Percentiles rank a stretch among this genome's conserved stretches.
Evolutionary conservation across 2,329 filamentous ascomycete genomes (phyloP).

Genomic region (Aspergillus hortae): DNA sequence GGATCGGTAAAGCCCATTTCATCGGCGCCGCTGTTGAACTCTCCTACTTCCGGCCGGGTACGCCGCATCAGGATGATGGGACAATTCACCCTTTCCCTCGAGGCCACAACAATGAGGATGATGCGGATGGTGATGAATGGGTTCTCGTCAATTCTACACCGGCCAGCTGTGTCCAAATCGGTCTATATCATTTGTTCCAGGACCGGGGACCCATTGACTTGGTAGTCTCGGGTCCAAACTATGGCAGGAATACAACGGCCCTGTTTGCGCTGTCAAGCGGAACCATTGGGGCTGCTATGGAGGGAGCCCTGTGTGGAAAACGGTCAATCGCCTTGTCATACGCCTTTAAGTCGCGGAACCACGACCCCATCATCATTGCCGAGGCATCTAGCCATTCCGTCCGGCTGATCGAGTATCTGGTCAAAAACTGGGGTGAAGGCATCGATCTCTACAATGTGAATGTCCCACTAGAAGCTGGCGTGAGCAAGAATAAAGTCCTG

Average conservation of each 20-base stretch:
- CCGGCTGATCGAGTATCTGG: slow-evolving; percentile 73
- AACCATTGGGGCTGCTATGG: slow-evolving; percentile 72
- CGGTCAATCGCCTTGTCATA: slow-evolving; percentile 80
- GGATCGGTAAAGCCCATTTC: slow-evolving; percentile 98
- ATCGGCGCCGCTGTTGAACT: slow-evolving; percentile 85
- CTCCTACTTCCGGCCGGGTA: slow-evolving; percentile 71
- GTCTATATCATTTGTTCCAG: slow-evolving; percentile 73
- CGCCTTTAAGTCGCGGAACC: slow-evolving; percentile 82
- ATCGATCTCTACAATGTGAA: slow-evolving; percentile 90
- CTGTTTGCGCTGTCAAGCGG: slow-evolving; percentile 75
- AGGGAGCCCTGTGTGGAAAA: slow-evolving; percentile 68
- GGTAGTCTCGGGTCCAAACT: slow-evolving; percentile 77
- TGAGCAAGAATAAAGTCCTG: slow-evolving; percentile 69
- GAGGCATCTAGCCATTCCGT: slow-evolving; percentile 73
- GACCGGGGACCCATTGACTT: slow-evolving; percentile 70
- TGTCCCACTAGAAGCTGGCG: slow-evolving; percentile 75
- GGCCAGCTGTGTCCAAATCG: slow-evolving; percentile 77
- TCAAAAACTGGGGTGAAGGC: slow-evolving; percentile 67
- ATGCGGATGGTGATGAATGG: slow-evolving; percentile 67
- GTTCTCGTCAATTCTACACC: slow-evolving; percentile 77
- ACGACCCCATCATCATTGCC: slow-evolving; percentile 76
- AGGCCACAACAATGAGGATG: slow-evolving; percentile 50
- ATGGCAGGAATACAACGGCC: slow-evolving; percentile 76
- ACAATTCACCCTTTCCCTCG: slow-evolving; percentile 61
- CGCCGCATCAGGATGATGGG: slow-evolving; percentile 61